These are phyloP conservation scores for Penicillium sp. DNA, from an alignment of 2,329 filamentous ascomycete genomes.

Conservation along the genomic window DNA sequence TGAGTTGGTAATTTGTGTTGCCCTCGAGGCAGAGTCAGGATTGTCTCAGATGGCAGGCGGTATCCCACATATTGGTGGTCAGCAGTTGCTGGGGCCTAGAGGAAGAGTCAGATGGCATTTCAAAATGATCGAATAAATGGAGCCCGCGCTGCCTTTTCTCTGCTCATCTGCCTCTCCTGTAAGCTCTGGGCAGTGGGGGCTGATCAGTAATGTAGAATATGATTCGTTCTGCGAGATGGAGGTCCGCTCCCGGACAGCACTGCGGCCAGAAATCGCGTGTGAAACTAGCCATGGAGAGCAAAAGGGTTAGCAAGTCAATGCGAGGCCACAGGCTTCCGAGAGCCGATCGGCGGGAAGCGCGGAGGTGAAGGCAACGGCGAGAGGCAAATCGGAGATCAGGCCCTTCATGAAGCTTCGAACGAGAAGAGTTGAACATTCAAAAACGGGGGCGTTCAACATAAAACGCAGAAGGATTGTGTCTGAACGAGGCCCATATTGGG, in stretches of 20 bases:
- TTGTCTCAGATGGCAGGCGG: background rate
- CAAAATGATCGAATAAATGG: background rate
- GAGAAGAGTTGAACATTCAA: background rate
- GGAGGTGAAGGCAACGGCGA: constrained; percentile 5
- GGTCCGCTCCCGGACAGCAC: background rate
- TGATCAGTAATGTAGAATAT: background rate
- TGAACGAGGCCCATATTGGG: background rate
- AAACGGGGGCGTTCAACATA: background rate
- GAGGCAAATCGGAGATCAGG: constrained; percentile 3
- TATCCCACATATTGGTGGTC: background rate
- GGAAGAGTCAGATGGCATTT: background rate
- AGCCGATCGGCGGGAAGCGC: constrained; percentile 18
- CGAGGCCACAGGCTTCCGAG: background rate
- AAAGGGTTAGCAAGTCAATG: background rate
- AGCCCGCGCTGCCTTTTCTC: background rate
- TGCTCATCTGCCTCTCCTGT: background rate
- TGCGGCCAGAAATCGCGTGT: background rate
- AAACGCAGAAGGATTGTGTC: background rate
- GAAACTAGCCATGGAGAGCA: background rate
- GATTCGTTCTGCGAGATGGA: constrained; percentile 1
- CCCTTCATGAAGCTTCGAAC: background rate
- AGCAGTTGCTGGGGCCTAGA: background rate
- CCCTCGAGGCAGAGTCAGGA: background rate
- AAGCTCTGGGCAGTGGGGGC: background rate
- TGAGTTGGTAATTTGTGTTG: background rate